Evolutionary conservation across 2,329 filamentous ascomycete species (phyloP), one percentile per base, ranked within the genome.

Genomic region (Ambrosiella xylebori): DNA sequence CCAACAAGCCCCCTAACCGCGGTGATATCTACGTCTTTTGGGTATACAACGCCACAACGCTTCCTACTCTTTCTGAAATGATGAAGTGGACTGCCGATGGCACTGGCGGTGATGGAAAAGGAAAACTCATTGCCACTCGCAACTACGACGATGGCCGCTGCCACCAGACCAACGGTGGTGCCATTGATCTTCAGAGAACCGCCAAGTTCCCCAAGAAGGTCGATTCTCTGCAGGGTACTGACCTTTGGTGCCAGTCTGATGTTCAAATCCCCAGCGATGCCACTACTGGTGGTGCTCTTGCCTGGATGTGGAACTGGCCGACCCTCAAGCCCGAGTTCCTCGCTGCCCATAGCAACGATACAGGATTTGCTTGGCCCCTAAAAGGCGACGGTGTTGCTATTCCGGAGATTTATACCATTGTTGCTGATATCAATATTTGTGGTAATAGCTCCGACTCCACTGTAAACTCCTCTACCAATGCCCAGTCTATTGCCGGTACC

Each of bases 301-400:
- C 95, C 74, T 97, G 91, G 91, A 84, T 96, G 51, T 97, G 93
- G 93, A 85, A 95, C 69, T 98, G 89, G 88, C 84, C 85, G 2
- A 83, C 80, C 12, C 73, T 81, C 66, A 70, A 72, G 64, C 64
- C 65, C 44, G 69, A 67, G 62, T 69, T 66, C 63, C 70, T 68
- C 61, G 69, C 77, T 62, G 64, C 70, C 40, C 66, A 69, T 13
- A 66, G 65, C 17, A 72, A 70, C 52, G 66, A 66, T 61, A 63
- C 70, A 61, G 71, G 74, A 36, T 17, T 40, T 15, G 67, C 69
- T 58, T 76, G 70, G 59, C 69, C 71, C 5, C 59, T 59, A 6
- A 59, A 60, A 9, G 63, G 63, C 27, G 60, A 61, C 38, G 59
- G 59, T 27, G 59, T 65, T 13, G 19, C 6, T 6, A 54, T 52